Conservation (phyloP, 169 alveolate genomes). For the Plasmodium vivax region DNA sequence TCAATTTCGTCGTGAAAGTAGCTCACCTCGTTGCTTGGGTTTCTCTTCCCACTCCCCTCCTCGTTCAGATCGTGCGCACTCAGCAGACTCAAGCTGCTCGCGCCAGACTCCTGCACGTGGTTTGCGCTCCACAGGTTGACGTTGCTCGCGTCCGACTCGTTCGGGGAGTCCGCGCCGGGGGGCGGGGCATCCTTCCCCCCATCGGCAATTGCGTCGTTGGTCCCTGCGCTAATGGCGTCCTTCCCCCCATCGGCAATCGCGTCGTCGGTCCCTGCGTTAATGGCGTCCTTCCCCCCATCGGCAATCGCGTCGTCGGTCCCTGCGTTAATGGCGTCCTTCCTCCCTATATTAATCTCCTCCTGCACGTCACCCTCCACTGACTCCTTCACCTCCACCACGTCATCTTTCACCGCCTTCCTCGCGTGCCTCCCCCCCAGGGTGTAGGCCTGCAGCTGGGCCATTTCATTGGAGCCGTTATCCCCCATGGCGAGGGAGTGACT, state of each 20-base stretch:
- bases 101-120: not conserved
- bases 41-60: not conserved
- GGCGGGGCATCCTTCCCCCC: not conserved
- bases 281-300: not conserved
- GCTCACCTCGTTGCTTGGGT: not conserved
- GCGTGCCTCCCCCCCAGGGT: not conserved
- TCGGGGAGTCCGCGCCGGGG: not conserved
- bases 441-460: not conserved
- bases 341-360: not conserved
- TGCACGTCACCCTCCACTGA: not conserved
- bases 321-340: no score
- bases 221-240: not conserved
- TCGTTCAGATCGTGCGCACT: not conserved
- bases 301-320: no score
- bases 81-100: not conserved
- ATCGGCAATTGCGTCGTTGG: not conserved
- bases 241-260: not conserved
- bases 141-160: not conserved
- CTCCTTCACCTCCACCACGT: not conserved
- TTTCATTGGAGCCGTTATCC: not conserved
- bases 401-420: not conserved
- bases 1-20: constrained; percentile 46
- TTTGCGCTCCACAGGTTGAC: not conserved
- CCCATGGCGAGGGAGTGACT: not conserved
- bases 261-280: not conserved